Evolutionary conservation across 768 basidiomycete genomes (phyloP).

Genomic region (Hemileccinum rubropunctum): DNA sequence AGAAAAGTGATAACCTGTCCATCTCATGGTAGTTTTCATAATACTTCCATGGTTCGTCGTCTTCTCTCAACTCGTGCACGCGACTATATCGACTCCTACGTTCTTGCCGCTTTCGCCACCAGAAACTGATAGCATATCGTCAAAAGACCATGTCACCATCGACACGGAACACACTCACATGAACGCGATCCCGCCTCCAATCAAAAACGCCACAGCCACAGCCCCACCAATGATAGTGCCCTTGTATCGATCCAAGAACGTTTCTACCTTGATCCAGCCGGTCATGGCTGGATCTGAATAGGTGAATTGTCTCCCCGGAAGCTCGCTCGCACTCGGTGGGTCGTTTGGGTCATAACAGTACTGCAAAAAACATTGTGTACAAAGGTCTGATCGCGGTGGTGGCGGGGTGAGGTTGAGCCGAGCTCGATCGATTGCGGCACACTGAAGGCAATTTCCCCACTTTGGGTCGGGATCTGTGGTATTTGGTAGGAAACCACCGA

Average conservation of each 20-base stretch:
- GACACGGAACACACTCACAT: conserved; percentile 30
- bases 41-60: conserved; percentile 30
- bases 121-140: conserved; percentile 18
- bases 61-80: conserved; percentile 26
- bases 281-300: conserved; percentile 58
- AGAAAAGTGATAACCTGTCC: conserved; percentile 3
- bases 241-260: conserved; percentile 46
- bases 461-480: conserved; percentile 51
- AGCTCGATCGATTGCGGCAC: conserved; percentile 58
- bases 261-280: conserved; percentile 40
- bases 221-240: conserved; percentile 47
- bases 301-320: conserved; percentile 37
- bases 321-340: conserved; percentile 52
- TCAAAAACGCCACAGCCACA: conserved; percentile 39
- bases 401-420: conserved; percentile 38
- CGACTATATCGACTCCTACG: conserved; percentile 19
- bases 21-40: conserved; percentile 23
- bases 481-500: conserved; percentile 61
- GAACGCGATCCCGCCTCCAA: conserved; percentile 35
- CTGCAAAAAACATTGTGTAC: conserved; percentile 59
- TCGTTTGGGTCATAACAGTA: conserved; percentile 56
- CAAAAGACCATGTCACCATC: background rate
- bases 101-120: conserved; percentile 27
- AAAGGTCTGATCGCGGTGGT: conserved; percentile 41
- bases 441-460: conserved; percentile 58